Conservation (phyloP, 805 yeast genomes). For the Wickerhamomyces alni region DNA sequence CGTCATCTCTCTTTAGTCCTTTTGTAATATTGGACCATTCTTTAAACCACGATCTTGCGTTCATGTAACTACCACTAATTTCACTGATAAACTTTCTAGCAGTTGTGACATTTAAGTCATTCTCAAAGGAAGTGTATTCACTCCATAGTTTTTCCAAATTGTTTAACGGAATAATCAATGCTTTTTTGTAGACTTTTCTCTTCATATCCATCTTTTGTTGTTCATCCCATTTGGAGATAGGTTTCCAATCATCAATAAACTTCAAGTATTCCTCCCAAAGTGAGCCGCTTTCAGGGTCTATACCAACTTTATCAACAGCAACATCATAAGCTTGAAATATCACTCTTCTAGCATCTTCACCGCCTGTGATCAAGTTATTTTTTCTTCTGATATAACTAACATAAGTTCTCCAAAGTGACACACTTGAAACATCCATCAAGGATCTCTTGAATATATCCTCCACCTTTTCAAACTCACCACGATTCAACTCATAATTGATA, state of each 20-base stretch:
- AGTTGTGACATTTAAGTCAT: conserved; percentile 61
- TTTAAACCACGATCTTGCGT: conserved; percentile 68
- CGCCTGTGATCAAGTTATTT: conserved; percentile 68
- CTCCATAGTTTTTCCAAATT: conserved; percentile 78
- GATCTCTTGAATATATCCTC: conserved; percentile 63
- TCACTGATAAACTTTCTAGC: conserved; percentile 85
- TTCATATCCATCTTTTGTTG: conserved; percentile 74
- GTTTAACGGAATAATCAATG: conserved; percentile 69
- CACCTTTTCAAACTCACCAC: conserved; percentile 61
- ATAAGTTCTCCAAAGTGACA: conserved; percentile 71
- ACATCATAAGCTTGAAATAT: conserved; percentile 80
- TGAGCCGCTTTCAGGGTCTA: conserved; percentile 63
- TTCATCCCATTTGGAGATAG: conserved; percentile 76
- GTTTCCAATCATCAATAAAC: conserved; percentile 73
- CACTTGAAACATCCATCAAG: conserved; percentile 54
- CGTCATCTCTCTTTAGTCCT: conserved; percentile 37
- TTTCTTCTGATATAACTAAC: conserved; percentile 68
- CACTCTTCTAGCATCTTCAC: conserved; percentile 68
- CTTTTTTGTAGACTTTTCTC: conserved; percentile 64
- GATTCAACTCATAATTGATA: conserved; percentile 54
- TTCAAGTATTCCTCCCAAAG: conserved; percentile 83
- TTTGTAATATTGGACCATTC: conserved; percentile 60
- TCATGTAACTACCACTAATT: conserved; percentile 78
- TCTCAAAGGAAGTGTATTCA: conserved; percentile 79
- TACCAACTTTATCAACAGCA: conserved; percentile 72